Conservation (phyloP, 257 asterid genomes). For the Nicotiana sylvestris region DNA sequence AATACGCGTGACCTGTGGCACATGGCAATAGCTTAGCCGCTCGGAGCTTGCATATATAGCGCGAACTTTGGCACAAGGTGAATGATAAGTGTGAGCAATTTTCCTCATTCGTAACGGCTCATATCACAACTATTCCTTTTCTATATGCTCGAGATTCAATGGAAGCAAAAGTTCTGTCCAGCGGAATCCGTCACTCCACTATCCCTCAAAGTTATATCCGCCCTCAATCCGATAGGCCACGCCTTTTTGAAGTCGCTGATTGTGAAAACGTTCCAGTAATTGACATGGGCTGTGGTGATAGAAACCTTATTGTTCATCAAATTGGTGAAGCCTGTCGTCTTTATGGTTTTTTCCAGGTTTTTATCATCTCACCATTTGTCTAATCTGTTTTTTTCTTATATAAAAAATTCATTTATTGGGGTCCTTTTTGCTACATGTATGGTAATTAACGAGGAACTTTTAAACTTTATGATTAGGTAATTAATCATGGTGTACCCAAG, state of each 20-base stretch:
- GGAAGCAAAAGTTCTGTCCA: conserved; percentile 56
- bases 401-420: too few species aligned
- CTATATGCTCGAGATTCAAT: conserved; percentile 2
- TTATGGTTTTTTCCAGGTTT: conserved; percentile 80
- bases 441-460: background rate
- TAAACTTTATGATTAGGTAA: conserved; percentile 34
- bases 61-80: background rate
- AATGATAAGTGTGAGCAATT: background rate
- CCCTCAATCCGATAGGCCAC: conserved; percentile 68
- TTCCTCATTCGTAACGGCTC: background rate
- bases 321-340: conserved; percentile 54
- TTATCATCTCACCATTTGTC: background rate
- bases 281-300: conserved; percentile 45
- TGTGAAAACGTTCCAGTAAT: conserved; percentile 61
- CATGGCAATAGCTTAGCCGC: too few species aligned
- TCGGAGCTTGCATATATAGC: background rate
- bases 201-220: conserved; percentile 72
- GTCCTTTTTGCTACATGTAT: background rate
- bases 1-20: background rate
- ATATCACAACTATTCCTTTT: background rate
- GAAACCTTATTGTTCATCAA: conserved; percentile 31
- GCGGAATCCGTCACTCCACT: conserved; percentile 40
- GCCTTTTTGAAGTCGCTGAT: conserved; percentile 35
- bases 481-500: conserved; percentile 61
- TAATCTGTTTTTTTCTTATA: too few species aligned